A percentile compares a stretch with the other conserved stretches of the same genome.
phyloP scores from a whole-genome alignment of 2,329 filamentous ascomycete genomes.

The Leptographium lundbergii region DNA sequence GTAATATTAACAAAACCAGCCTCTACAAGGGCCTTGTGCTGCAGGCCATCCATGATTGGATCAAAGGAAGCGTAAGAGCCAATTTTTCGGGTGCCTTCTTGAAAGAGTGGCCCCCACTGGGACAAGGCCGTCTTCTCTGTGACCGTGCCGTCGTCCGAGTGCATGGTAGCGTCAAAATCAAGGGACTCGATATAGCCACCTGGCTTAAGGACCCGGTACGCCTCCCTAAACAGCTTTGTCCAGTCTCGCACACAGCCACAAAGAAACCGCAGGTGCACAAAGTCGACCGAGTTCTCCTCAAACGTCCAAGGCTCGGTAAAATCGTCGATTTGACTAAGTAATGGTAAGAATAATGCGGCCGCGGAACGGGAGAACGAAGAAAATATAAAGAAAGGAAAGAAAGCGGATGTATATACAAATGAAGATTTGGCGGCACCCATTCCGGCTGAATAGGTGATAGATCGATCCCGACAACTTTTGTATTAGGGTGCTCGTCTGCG shows the following conservation, averaged over 20 bases:
- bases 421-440: conserved; percentile 8
- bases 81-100: not conserved
- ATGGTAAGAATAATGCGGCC: not conserved
- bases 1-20: conserved; percentile 1
- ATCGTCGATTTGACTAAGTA: conserved; percentile 16
- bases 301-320: conserved; percentile 15
- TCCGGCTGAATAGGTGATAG: conserved; percentile 24
- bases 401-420: not conserved
- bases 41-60: not conserved
- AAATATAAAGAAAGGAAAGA: not conserved
- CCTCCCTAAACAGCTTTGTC: conserved; percentile 11
- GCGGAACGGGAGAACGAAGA: too few species aligned
- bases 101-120: conserved; percentile 8
- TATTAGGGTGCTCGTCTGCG: conserved; percentile 24
- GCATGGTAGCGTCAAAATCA: conserved; percentile 8
- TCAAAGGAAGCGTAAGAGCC: not conserved
- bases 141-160: conserved; percentile 15
- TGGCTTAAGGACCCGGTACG: conserved; percentile 24
- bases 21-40: not conserved
- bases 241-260: conserved; percentile 16
- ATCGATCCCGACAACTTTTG: conserved; percentile 28
- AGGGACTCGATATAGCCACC: conserved; percentile 29
- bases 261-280: conserved; percentile 16
- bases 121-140: conserved; percentile 11
- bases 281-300: conserved; percentile 13